These are phyloP conservation scores for Bassia scoparia DNA, from an alignment of 148 eudicot species.

Conservation along the genomic window DNA sequence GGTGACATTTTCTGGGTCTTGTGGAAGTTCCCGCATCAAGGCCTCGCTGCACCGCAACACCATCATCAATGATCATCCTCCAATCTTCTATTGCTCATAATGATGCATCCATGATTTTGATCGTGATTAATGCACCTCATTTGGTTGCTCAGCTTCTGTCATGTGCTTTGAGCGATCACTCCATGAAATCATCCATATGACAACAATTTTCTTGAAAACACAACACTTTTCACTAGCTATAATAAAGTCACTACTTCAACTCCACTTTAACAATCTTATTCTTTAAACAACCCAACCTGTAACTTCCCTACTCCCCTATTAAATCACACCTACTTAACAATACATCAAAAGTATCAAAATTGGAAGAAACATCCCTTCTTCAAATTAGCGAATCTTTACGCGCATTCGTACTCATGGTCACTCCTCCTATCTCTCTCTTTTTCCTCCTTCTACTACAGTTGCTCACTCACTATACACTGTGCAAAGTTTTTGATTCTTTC, in stretches of 20 bases:
- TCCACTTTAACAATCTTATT: background rate
- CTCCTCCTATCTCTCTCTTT: too few relatives aligned
- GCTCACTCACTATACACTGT: too few relatives aligned
- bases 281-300: too few relatives aligned
- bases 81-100: conserved; percentile 50
- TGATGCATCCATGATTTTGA: conserved; percentile 52
- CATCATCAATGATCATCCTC: conserved; percentile 55
- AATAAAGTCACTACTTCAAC: background rate
- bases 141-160: conserved; percentile 37
- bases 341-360: too few relatives aligned
- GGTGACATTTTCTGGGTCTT: conserved; percentile 47
- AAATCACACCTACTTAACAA: too few relatives aligned
- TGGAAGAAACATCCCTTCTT: too few relatives aligned
- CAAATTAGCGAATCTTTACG: too few relatives aligned
- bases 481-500: too few relatives aligned
- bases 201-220: conserved; percentile 3
- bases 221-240: too few relatives aligned
- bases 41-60: conserved; percentile 37
- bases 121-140: conserved; percentile 56
- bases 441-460: too few relatives aligned
- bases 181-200: conserved; percentile 48
- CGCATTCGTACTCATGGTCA: too few relatives aligned
- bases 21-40: conserved; percentile 53
- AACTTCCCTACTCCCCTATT: too few relatives aligned
- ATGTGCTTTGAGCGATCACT: conserved; percentile 35